phyloP scores from a whole-genome alignment of 2,329 filamentous ascomycete species.

The Colletotrichum camelliae region DNA sequence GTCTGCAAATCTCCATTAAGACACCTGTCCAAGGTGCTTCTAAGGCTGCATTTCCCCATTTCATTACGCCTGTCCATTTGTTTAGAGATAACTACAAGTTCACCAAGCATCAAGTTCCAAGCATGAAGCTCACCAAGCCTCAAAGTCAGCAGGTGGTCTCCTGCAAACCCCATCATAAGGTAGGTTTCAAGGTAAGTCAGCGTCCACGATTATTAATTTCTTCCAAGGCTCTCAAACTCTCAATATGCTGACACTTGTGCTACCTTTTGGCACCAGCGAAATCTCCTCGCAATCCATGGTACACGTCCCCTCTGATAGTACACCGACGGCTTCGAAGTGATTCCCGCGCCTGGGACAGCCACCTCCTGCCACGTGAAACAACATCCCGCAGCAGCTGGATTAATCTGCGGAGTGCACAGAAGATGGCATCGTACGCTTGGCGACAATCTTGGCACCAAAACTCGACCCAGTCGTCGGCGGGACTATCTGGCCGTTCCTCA shows the following conservation, averaged over 20 bases:
- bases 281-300: background rate
- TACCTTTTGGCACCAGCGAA: background rate
- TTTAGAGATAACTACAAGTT: background rate
- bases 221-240: background rate
- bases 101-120: no score
- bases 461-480: background rate
- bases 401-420: background rate
- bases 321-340: background rate
- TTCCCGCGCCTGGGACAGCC: background rate
- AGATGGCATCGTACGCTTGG: background rate
- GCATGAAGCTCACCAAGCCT: background rate
- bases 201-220: fast-evolving
- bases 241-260: background rate
- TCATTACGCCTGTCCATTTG: background rate
- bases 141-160: background rate
- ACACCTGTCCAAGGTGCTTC: background rate
- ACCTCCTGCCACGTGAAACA: background rate
- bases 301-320: background rate
- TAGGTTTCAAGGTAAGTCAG: background rate
- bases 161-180: background rate
- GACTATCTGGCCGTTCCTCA: background rate
- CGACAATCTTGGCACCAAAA: background rate
- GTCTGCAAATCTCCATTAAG: background rate
- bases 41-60: background rate
- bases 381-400: background rate